Conservation (phyloP, 2,329 filamentous ascomycete species). For the Neofusicoccum ribis region DNA sequence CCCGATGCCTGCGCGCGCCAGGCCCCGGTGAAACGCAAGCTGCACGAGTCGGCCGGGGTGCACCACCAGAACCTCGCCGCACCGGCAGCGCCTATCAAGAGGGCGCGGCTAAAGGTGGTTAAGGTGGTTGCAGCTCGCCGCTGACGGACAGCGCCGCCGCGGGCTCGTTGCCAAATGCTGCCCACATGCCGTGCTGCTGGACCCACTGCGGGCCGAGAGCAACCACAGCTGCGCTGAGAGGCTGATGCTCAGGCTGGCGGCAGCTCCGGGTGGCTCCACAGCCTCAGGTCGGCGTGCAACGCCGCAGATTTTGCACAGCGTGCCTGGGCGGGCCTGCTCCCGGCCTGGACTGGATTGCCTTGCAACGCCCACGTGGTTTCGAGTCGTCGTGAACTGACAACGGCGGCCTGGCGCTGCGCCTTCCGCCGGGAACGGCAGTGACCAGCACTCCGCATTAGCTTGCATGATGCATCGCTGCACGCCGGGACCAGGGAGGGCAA, state of each 20-base stretch:
- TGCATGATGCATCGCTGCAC: conserved; percentile 6
- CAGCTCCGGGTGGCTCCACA: neutral
- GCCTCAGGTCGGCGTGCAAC: neutral
- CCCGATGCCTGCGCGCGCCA: conserved; percentile 2
- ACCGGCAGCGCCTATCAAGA: neutral
- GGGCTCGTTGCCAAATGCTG: conserved; percentile 11
- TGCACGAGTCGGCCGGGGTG: neutral
- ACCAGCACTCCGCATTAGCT: conserved; percentile 6
- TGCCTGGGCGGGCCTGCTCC: neutral
- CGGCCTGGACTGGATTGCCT: neutral
- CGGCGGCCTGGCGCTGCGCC: neutral
- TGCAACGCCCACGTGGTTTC: neutral
- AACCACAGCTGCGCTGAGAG: neutral
- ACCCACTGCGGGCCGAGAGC: neutral
- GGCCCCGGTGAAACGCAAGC: neutral
- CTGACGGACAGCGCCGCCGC: conserved; percentile 1
- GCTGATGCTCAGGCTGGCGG: neutral
- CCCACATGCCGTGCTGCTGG: neutral
- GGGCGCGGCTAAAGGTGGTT: neutral
- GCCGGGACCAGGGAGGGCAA: neutral
- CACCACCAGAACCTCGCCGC: neutral
- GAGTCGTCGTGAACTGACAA: neutral
- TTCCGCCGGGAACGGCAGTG: conserved; percentile 3
- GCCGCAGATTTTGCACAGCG: neutral
- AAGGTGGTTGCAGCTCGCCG: neutral